Evolutionary conservation across 495 filamentous ascomycete genomes (phyloP), one percentile per base, ranked within the genome.

Genomic region (Rusavskia elegans): DNA sequence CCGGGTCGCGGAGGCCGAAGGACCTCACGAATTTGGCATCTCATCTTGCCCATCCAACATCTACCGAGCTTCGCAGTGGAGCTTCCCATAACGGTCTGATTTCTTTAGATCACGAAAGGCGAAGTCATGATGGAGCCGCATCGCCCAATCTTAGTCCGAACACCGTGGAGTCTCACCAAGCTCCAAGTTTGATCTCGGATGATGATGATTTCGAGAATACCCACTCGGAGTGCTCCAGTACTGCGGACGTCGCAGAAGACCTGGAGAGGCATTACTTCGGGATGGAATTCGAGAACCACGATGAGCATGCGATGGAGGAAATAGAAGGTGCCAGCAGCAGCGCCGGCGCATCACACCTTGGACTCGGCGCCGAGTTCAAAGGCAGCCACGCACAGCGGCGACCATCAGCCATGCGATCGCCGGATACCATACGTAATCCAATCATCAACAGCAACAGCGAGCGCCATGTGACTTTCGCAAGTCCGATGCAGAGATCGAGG

Each of bases 181-280:
- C 85, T 11, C 89, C 89, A 13, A 90, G 86, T 40, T 70, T 95
- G 50, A 85, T 94, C 56, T 89, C 85, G 67, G 89, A 95, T 64
- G 83, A 89, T 61, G 84, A 80, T 50, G 85, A 88, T 58, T 81
- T 80, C 53, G 78, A 81, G 49, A 76, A 72, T 48, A 73, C 67
- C 9, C 71, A 69, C 4, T 74, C 69, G 7, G 73, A 71, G 39
- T 75, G 71, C 1, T 64, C 68, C 9, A 68, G 64, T 20, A 71
- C 71, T 1, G 68, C 70, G 27, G 71, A 69, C 13, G 72, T 63
- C 6, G 69, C 71, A 7, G 58, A 68, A 17, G 71, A 73, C 6
- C 23, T 46, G 14, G 44, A 46, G 44, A 64, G 72, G n/a, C 65
- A 73, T 23, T 68, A 75, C 52, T 70, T 78, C 45, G 67, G 76